These are phyloP conservation scores for Pseudoturritis turrita DNA, from an alignment of 345 rosid species.

Conservation along the genomic window DNA sequence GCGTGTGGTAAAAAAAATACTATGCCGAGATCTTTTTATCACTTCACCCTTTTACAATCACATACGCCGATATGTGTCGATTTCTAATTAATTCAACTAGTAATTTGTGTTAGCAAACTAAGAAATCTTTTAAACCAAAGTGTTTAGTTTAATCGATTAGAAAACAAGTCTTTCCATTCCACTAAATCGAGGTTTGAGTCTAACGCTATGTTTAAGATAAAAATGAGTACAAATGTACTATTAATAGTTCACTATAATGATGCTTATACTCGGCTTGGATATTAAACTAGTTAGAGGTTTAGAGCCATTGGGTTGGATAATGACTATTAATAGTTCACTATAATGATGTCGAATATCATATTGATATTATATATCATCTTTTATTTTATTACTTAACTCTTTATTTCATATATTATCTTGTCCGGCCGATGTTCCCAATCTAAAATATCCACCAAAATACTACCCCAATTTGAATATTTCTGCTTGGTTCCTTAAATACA, in stretches of 20 bases:
- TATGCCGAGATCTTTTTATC: not conserved
- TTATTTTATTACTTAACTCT: not conserved
- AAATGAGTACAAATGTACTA: not conserved
- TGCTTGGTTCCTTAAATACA: not conserved
- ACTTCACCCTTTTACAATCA: not conserved
- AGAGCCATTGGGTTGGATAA: not conserved
- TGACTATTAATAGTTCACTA: not conserved
- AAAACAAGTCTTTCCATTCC: not conserved
- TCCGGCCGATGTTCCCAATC: too few species aligned
- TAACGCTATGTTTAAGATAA: not conserved
- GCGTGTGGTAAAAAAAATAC: not conserved
- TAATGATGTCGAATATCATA: not conserved
- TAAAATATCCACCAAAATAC: too few species aligned
- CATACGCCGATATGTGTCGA: not conserved
- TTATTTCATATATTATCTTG: not conserved
- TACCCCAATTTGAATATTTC: too few species aligned
- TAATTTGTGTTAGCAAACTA: not conserved
- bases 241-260: too few species aligned
- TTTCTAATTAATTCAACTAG: not conserved
- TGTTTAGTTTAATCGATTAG: not conserved
- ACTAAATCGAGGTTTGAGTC: not conserved
- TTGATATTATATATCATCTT: too few species aligned
- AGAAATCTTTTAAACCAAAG: not conserved
- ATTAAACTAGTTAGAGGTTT: not conserved
- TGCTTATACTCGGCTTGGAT: not conserved